Evolutionary conservation across 768 basidiomycete genomes (phyloP), one percentile per base, ranked within the genome.

Genomic region (Tubosaeta brunneosetosa): DNA sequence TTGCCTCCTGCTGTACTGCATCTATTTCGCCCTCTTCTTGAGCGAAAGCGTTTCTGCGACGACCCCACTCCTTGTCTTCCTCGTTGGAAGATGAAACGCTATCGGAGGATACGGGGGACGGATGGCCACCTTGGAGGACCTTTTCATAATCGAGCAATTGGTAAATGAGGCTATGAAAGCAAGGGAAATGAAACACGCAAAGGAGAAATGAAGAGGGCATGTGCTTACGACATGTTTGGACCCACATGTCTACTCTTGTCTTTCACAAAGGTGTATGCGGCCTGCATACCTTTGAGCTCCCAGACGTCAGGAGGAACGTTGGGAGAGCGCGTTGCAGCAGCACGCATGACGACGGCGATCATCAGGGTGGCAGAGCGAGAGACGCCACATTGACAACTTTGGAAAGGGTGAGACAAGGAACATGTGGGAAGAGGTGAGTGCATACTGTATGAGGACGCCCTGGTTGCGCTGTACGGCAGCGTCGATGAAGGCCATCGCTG

Each of bases 91-190:
- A 69, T 25, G 79, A 81, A 36, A 82, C 79, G 16, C 66, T 70
- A 55, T 84, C 85, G 41, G 82, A 87, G 42, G 70, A 62, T 16
- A 71, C 75, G 46, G 78, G 78, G 5, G 82, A 83, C 19, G 66
- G 61, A 51, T 71, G 68, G 50, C 75, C 77, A 38, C 76, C 71
- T 59, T 78, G 80, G 51, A 90, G 72, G 47, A 76, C 78, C 56
- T 90, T 87, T 69, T 94, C 91, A 69, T 94, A 95, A 67, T 94
- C 93, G 62, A 92, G 75, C 42, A 95, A 77, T 72, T 94, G 92
- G 77, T 94, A 94, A 72, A 94, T 93, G 67, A 94, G 83, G 52
- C 91, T 92, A 61, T 59, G 58, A 48, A 53, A 59, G 44, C 5
- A 43, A 49, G 57, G 55, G 44, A 60, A 52, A 60, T 61, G 55